Conservation (phyloP, 805 yeast species). For the Hanseniaspora opuntiae region DNA sequence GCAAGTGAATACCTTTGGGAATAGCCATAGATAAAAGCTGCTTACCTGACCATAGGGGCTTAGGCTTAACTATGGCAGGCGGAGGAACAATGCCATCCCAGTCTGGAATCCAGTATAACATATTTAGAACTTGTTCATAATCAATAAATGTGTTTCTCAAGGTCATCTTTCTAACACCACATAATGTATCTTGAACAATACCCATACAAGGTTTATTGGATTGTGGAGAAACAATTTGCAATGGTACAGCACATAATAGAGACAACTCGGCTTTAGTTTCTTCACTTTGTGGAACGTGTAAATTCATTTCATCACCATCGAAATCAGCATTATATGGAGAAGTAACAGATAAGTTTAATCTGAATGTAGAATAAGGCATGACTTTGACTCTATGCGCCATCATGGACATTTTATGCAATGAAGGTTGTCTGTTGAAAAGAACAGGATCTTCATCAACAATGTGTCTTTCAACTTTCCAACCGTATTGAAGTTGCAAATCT, state of each 20-base stretch:
- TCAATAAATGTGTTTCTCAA: slow-evolving; percentile 78
- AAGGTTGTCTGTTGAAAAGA: slow-evolving; percentile 96
- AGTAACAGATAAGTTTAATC: slow-evolving; percentile 90
- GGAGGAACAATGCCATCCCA: slow-evolving; percentile 98
- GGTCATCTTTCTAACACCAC: slow-evolving; percentile 95
- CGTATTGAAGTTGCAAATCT: slow-evolving; percentile 91
- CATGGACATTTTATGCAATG: slow-evolving; percentile 98
- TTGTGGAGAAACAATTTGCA: slow-evolving; percentile 96
- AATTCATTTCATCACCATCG: slow-evolving; percentile 99
- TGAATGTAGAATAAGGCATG: slow-evolving; percentile 96
- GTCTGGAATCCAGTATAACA: slow-evolving; percentile 92
- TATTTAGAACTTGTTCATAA: slow-evolving; percentile 88
- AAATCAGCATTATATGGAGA: slow-evolving; percentile 99
- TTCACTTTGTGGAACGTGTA: slow-evolving; percentile 96
- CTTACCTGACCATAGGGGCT: slow-evolving; percentile 95
- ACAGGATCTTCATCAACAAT: slow-evolving; percentile 96
- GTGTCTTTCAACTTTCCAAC: slow-evolving; percentile 98
- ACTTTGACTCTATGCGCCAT: slow-evolving; percentile 98
- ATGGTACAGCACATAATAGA: slow-evolving; percentile 90
- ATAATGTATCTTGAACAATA: slow-evolving; percentile 94
- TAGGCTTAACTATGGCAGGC: slow-evolving; percentile 87
- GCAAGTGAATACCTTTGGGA: slow-evolving; percentile 90
- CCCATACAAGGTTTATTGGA: slow-evolving; percentile 99
- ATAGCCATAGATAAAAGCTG: slow-evolving; percentile 84
- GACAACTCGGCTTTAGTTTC: slow-evolving; percentile 94